Percentiles rank a stretch among this genome's conserved stretches.
Evolutionary conservation across 306 rosid species (phyloP).

Genomic region (Alnus rubra): DNA sequence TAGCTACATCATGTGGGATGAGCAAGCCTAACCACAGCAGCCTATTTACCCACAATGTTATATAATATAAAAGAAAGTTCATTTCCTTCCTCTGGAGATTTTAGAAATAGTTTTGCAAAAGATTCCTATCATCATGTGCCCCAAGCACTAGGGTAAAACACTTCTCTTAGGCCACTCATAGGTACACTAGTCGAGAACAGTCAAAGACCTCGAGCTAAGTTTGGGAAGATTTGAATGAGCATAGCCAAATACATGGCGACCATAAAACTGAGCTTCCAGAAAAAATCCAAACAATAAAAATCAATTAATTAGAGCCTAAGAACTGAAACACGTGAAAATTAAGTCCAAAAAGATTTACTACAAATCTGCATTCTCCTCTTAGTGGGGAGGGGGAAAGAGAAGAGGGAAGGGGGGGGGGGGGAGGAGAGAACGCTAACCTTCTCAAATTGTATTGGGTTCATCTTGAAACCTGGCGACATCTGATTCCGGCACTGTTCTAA

Average conservation of each 20-base stretch:
- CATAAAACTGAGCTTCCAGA: background rate
- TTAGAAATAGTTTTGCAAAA: background rate
- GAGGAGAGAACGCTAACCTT: constrained; percentile 47
- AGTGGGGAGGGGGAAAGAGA: background rate
- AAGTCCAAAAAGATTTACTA: constrained; percentile 1
- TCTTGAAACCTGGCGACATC: constrained; percentile 68
- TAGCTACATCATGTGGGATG: background rate
- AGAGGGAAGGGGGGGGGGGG: no score
- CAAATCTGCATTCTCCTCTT: background rate
- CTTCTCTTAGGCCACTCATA: background rate
- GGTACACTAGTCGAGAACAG: background rate
- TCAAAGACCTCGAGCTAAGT: background rate
- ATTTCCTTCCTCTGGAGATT: background rate
- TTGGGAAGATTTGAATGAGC: background rate
- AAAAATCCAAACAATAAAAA: background rate
- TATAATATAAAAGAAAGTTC: background rate
- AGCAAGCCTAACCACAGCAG: background rate
- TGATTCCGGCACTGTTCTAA: constrained; percentile 57
- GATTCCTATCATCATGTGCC: background rate
- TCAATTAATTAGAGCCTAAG: background rate
- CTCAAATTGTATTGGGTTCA: constrained; percentile 96
- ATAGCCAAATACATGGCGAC: background rate
- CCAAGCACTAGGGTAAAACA: background rate
- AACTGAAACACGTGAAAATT: background rate
- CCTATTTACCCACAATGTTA: background rate